phyloP scores from a whole-genome alignment of 2,329 filamentous ascomycete species.

The Fusarium sp. region DNA sequence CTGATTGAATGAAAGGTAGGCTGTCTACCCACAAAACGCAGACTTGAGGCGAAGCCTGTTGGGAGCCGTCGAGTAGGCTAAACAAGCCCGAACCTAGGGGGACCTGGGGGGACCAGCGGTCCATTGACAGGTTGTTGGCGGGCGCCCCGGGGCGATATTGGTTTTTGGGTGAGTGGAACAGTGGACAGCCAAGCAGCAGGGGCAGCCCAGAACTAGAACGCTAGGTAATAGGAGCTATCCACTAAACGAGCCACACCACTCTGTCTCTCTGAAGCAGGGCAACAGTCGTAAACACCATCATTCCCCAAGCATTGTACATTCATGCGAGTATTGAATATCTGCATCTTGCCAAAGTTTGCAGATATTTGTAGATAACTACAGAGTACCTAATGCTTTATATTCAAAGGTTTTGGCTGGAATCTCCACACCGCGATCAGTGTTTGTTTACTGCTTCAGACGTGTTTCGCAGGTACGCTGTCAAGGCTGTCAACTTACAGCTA shows the following conservation, averaged over 20 bases:
- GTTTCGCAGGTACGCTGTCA: constrained; percentile 17
- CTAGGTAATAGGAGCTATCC: background rate
- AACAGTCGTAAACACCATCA: background rate
- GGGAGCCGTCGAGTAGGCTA: constrained; percentile 34
- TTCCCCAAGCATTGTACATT: background rate
- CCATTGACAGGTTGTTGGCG: constrained; percentile 29
- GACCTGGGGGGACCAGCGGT: constrained; percentile 8
- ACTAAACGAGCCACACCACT: constrained; percentile 4
- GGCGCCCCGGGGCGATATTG: constrained; percentile 33
- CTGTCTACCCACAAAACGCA: constrained; percentile 36
- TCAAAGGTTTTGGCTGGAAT: background rate
- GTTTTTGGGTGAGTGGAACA: constrained; percentile 31
- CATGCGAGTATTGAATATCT: background rate
- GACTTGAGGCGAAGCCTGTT: constrained; percentile 44
- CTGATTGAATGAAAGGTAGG: constrained; percentile 40
- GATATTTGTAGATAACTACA: background rate
- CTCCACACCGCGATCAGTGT: background rate
- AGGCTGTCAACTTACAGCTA: constrained; percentile 12
- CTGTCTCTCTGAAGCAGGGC: background rate
- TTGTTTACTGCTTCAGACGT: constrained; percentile 17
- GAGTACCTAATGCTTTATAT: background rate
- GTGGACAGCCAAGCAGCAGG: constrained; percentile 19
- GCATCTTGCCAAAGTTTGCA: too few species aligned
- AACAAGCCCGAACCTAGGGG: constrained; percentile 21
- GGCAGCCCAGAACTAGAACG: background rate